Percentiles rank a stretch among this genome's conserved stretches.
Evolutionary conservation across 257 asterid species (phyloP).

Genomic region (Ligustrum vulgare): DNA sequence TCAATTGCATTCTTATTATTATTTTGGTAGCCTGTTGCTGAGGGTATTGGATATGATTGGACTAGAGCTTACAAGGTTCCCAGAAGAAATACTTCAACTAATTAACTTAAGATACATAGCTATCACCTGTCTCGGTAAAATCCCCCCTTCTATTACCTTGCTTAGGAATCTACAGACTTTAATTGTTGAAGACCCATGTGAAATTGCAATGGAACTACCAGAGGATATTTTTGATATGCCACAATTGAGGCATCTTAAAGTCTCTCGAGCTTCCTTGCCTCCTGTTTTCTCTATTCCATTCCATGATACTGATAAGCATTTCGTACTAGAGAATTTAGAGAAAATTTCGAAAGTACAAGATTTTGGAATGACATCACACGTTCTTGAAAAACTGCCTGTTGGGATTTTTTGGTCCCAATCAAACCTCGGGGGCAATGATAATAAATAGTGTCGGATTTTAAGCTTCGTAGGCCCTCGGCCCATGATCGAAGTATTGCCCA

Average conservation of each 20-base stretch:
- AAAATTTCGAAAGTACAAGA: slow-evolving; percentile 15
- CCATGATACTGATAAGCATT: not conserved
- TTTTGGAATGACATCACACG: not conserved
- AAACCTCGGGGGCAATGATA: no score
- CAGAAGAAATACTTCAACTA: not conserved
- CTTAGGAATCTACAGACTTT: slow-evolving; percentile 23
- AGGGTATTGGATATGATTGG: slow-evolving; percentile 11
- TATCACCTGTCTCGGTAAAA: slow-evolving; percentile 9
- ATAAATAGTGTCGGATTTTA: no score
- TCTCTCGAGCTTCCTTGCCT: not conserved
- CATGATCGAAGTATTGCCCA: no score
- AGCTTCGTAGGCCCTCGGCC: no score
- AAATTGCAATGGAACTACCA: slow-evolving; percentile 16
- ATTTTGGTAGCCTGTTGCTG: slow-evolving; percentile 6
- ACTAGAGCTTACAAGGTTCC: not conserved
- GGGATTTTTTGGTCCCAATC: no score
- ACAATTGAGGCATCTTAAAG: slow-evolving; percentile 16
- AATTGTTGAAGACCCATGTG: not conserved
- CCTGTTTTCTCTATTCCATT: not conserved
- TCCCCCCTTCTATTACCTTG: slow-evolving; percentile 17
- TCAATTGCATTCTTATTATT: no score
- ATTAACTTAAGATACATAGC: slow-evolving; percentile 32
- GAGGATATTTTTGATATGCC: slow-evolving; percentile 26
- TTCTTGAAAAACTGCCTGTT: not conserved
- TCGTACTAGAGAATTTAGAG: slow-evolving; percentile 11